phyloP scores from a whole-genome alignment of 78 protist genomes.

The Anaeramoeba flamelloides region DNA sequence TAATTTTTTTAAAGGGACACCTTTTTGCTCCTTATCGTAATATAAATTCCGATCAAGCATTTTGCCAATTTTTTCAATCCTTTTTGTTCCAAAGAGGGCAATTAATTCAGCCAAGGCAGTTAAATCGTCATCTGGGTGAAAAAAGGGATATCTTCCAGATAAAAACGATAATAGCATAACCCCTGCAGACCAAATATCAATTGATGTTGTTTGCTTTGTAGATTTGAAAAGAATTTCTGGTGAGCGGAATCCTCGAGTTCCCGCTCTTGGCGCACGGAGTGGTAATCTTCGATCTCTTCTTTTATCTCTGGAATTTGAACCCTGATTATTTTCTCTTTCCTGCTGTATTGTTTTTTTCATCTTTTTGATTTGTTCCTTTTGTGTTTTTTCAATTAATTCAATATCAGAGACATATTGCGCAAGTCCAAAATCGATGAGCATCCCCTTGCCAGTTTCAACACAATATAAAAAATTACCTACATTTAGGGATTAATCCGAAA shows the following conservation, averaged over 20 bases:
- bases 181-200: conserved; percentile 1
- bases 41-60: not conserved
- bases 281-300: not conserved
- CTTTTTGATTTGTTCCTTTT: too few species aligned
- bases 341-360: too few species aligned
- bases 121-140: not conserved
- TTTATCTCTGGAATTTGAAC: not conserved
- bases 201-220: not conserved
- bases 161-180: not conserved
- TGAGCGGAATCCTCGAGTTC: not conserved
- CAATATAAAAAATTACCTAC: not conserved
- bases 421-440: not conserved
- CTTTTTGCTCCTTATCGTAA: not conserved
- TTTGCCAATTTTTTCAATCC: not conserved
- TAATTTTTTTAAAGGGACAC: not conserved
- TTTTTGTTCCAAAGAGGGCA: not conserved
- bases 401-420: not conserved
- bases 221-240: not conserved
- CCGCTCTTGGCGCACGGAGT: not conserved
- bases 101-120: not conserved
- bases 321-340: not conserved
- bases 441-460: not conserved
- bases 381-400: not conserved
- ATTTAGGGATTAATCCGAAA: too few species aligned
- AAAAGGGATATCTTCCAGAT: not conserved